Conservation (phyloP, 2,329 filamentous ascomycete species). For the Cercospora sp. region DNA sequence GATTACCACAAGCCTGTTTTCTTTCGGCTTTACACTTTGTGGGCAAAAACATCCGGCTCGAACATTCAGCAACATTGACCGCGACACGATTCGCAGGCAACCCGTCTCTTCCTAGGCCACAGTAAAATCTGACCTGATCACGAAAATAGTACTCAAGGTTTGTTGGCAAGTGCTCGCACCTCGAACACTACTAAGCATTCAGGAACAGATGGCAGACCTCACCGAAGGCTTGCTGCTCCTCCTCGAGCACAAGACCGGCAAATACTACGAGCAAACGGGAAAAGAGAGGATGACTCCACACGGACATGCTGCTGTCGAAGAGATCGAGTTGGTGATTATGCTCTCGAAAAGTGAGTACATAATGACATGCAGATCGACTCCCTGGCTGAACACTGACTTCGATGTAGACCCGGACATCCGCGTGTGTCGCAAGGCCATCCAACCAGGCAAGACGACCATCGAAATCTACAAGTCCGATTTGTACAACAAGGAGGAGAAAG, state of each 20-base stretch:
- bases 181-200: background rate
- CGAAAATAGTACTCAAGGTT: background rate
- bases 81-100: no score
- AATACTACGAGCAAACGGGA: constrained; percentile 2
- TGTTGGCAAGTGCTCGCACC: background rate
- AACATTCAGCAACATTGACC: background rate
- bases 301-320: constrained; percentile 17
- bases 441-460: constrained; percentile 12
- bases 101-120: background rate
- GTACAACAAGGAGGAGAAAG: constrained; percentile 17
- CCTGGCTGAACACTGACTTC: background rate
- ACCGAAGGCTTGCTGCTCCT: constrained; percentile 4
- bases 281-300: constrained; percentile 15
- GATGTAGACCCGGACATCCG: constrained; percentile 20
- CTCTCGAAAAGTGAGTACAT: constrained; percentile 14
- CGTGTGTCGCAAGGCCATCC: constrained; percentile 19
- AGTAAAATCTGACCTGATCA: background rate
- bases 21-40: background rate
- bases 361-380: background rate
- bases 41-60: background rate
- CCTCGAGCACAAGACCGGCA: constrained; percentile 24
- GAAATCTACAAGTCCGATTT: constrained; percentile 26
- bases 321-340: constrained; percentile 19
- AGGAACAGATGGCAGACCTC: background rate
- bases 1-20: background rate